Base-by-base conservation (phyloP, 805 yeast species). In the Wickerhamiella sergipiensis region DNA sequence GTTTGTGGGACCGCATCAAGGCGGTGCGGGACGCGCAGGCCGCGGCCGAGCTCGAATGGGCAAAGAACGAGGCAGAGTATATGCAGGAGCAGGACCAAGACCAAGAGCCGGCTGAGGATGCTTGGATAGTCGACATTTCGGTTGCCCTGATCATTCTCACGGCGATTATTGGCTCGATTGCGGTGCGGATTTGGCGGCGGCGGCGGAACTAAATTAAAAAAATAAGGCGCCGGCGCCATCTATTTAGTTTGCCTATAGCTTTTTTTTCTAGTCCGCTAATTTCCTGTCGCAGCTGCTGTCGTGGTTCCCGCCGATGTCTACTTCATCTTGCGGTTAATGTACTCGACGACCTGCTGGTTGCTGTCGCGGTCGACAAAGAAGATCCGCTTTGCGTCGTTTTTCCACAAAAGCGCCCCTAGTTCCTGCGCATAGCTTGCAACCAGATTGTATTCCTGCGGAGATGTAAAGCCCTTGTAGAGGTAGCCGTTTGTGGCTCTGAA, bases 321-420 rank as follows among this genome's bases (percentile, higher is more conserved):
- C 15, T 40, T 40, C 51, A 53, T 52, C 29, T 55, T 74, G 56
- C 95, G 74, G 59, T 81, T 81, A 0, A 95, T 94, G 67, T 79
- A 89, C 48, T 87, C 95, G n/a, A 87, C 80, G n/a, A 90, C 83
- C 64, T 88, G 96, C 9, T 79, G 70, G 62, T 84, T 82, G 13
- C 96, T 96, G 52, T 85, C 95, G 47, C 78, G 77, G 0, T 92
- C 84, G 7, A 92, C 95, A 60, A 92, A 94, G 59, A 92, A 87
- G 60, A 77, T 76, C 57, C 79, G 77, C 59, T 78, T 78, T 22
- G 68, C 67, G 44, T 80, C 75, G 65, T 86, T 88, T 47, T 81
- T 78, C 96, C 97, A 92, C n/a, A 85, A 62, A 47, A 90, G 68
- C 0, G 88, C 95, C 1, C 97, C 98, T 47, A 90, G 79, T 58